A percentile compares a stretch with the other conserved stretches of the same genome.
These are phyloP conservation scores for Lasiodiplodia hormozganensis DNA, from an alignment of 2,329 filamentous ascomycete species.

Conservation along the genomic window DNA sequence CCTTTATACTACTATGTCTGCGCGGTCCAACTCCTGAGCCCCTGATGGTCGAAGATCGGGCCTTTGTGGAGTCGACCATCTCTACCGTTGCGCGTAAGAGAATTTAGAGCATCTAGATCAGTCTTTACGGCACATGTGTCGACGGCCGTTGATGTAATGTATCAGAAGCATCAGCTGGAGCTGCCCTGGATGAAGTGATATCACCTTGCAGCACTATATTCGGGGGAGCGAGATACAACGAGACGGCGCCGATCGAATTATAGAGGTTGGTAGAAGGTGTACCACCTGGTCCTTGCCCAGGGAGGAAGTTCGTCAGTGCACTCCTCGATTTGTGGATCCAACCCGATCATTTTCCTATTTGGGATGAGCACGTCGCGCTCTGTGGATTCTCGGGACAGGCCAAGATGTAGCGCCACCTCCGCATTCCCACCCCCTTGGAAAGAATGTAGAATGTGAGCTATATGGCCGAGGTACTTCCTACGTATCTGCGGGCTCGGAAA, in stretches of 20 bases:
- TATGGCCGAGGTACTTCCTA: too few relatives aligned
- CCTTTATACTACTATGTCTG: neutral
- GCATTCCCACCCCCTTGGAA: neutral
- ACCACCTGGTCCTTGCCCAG: neutral
- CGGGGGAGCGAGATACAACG: neutral
- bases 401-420: neutral
- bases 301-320: neutral
- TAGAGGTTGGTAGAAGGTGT: constrained; percentile 1
- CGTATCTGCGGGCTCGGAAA: too few relatives aligned
- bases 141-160: neutral
- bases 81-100: neutral
- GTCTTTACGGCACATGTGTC: neutral
- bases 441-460: neutral
- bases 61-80: neutral
- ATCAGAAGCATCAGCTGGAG: neutral
- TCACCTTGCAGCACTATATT: neutral
- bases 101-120: too few relatives aligned
- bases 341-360: constrained; percentile 14
- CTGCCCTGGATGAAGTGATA: neutral
- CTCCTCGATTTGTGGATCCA: neutral
- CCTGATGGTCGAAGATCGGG: neutral
- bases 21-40: constrained; percentile 4
- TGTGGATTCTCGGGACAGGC: neutral
- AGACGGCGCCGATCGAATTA: constrained; percentile 1
- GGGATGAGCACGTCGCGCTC: constrained; percentile 16